Evolutionary conservation across 306 rosid species (phyloP).

Genomic region (Vigna mungo): DNA sequence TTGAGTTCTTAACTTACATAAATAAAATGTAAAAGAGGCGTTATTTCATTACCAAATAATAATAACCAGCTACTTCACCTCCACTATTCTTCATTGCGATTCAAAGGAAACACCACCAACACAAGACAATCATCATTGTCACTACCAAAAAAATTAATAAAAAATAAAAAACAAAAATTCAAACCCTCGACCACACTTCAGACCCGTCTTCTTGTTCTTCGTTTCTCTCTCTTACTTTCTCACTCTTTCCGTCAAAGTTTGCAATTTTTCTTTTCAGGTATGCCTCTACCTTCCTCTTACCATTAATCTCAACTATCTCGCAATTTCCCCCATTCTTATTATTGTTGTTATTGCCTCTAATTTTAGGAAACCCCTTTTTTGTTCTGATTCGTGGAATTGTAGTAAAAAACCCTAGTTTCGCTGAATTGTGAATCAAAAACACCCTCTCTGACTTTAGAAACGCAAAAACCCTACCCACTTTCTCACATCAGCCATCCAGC

Average conservation of each 20-base stretch:
- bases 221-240: conserved; percentile 6
- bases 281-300: conserved; percentile 18
- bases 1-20: not conserved
- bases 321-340: conserved; percentile 12
- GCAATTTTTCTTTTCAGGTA: conserved; percentile 44
- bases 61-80: not conserved
- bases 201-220: not conserved
- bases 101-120: conserved; percentile 23
- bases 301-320: conserved; percentile 21
- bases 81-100: not conserved
- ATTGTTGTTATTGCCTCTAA: not conserved
- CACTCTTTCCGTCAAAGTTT: conserved; percentile 38
- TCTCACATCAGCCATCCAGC: not conserved
- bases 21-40: not conserved
- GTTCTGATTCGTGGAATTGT: conserved; percentile 41
- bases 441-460: no score
- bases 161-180: not conserved
- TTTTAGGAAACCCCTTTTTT: conserved; percentile 12
- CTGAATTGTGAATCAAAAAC: not conserved
- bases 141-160: not conserved
- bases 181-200: conserved; percentile 27
- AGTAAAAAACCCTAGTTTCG: conserved; percentile 65
- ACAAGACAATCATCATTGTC: not conserved
- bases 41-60: not conserved
- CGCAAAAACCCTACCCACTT: not conserved